Conservation (phyloP, 192 early-diverging fungal genomes). For the Podila clonocystis region DNA sequence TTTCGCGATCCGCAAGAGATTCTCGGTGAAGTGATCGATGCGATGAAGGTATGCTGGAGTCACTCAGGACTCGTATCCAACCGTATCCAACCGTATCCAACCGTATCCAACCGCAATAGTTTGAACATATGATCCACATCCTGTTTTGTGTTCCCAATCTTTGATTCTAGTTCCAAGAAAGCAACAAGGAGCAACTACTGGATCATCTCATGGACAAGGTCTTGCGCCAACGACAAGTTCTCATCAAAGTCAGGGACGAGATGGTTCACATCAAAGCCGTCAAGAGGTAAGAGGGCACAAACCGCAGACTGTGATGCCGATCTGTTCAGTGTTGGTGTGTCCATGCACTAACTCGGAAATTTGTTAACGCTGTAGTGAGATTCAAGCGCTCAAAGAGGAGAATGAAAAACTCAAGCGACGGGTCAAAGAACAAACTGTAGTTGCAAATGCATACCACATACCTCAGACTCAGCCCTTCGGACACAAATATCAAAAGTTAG, state of each 20-base stretch:
- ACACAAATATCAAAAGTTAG: background rate
- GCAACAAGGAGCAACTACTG: slow-evolving; percentile 15
- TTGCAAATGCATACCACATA: background rate
- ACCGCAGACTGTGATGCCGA: no score
- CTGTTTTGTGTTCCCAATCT: background rate
- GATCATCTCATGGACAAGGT: slow-evolving; percentile 20
- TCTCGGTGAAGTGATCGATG: slow-evolving; percentile 13
- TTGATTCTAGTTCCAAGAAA: slow-evolving; percentile 37
- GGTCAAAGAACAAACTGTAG: background rate
- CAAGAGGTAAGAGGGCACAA: slow-evolving; percentile 15
- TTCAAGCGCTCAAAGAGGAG: slow-evolving; percentile 16
- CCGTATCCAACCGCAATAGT: background rate
- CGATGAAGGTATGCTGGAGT: slow-evolving; percentile 14
- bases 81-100: background rate
- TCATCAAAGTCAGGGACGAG: slow-evolving; percentile 15
- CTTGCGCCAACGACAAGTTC: slow-evolving; percentile 22
- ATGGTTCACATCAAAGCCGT: slow-evolving; percentile 17
- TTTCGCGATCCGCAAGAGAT: slow-evolving; percentile 16
- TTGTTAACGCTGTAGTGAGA: slow-evolving; percentile 2
- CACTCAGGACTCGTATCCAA: no score
- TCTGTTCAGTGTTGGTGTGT: no score
- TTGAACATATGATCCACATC: background rate
- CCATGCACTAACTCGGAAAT: background rate
- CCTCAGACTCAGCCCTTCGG: background rate
- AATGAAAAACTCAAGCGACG: slow-evolving; percentile 22